phyloP scores from a whole-genome alignment of 352 stramenopile species.

The Thalassiosira allenii region DNA sequence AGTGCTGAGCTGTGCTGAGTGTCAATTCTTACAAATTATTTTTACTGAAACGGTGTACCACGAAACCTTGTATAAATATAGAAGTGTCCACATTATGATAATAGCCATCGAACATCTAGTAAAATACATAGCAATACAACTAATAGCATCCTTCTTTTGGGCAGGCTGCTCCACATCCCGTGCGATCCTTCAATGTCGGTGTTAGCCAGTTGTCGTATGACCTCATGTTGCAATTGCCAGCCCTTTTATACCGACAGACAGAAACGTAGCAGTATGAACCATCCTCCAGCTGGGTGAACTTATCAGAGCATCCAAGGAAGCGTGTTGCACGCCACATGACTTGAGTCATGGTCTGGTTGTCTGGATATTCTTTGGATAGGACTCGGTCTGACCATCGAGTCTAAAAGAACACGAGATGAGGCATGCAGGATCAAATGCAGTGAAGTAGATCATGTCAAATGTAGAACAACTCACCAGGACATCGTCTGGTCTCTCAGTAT shows the following conservation, averaged over 20 bases:
- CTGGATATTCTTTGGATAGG: neutral
- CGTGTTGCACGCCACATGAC: slow-evolving; percentile 7
- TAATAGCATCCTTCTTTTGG: slow-evolving; percentile 19
- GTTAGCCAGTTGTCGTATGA: slow-evolving; percentile 7
- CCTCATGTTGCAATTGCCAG: slow-evolving; percentile 13
- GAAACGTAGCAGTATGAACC: slow-evolving; percentile 8
- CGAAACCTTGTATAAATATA: too few relatives aligned
- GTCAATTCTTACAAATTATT: too few relatives aligned
- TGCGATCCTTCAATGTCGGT: slow-evolving; percentile 1
- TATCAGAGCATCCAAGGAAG: slow-evolving; percentile 15
- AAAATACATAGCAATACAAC: too few relatives aligned
- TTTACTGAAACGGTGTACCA: too few relatives aligned
- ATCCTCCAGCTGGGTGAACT: neutral
- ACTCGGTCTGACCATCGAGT: neutral
- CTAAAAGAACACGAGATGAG: too few relatives aligned
- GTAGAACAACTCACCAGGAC: neutral
- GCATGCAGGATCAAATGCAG: too few relatives aligned
- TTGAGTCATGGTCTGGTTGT: slow-evolving; percentile 6
- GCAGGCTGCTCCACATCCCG: slow-evolving; percentile 1
- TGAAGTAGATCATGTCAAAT: slow-evolving; percentile 1
- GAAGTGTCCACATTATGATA: too few relatives aligned
- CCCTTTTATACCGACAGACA: slow-evolving; percentile 7
- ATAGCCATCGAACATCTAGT: too few relatives aligned
- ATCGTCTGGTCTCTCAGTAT: neutral
- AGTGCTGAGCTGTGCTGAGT: too few relatives aligned